Percentiles rank a stretch among this genome's conserved stretches.
phyloP scores from a whole-genome alignment of 257 asterid species.

The Avicennia marina region DNA sequence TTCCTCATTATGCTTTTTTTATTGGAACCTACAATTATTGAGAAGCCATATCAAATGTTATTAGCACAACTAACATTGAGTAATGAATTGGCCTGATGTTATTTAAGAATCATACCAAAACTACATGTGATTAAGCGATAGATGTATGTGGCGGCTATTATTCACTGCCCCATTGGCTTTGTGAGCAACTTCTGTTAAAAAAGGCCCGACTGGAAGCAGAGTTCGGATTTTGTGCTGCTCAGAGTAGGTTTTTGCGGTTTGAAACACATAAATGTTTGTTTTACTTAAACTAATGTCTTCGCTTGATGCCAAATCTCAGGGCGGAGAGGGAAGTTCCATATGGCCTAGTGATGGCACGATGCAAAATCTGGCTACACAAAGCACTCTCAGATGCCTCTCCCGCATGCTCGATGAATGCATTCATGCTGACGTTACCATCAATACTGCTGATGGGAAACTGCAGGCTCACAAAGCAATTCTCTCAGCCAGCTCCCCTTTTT shows the following conservation, averaged over 20 bases:
- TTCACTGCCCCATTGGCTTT: too few relatives aligned
- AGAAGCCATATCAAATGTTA: too few relatives aligned
- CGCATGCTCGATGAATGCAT: constrained; percentile 79
- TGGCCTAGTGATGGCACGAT: constrained; percentile 61
- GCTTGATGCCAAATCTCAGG: constrained; percentile 34
- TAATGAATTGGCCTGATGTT: too few relatives aligned
- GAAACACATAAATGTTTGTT: too few relatives aligned
- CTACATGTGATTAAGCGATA: background rate
- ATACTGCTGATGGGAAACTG: constrained; percentile 63
- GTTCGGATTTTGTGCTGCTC: too few relatives aligned
- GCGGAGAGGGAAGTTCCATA: constrained; percentile 62
- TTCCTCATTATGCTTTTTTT: background rate
- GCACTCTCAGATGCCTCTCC: constrained; percentile 65
- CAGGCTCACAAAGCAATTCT: constrained; percentile 79
- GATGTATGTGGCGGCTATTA: too few relatives aligned
- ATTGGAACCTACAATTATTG: too few relatives aligned
- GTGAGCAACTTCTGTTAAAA: too few relatives aligned
- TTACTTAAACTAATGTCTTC: too few relatives aligned
- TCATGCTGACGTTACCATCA: constrained; percentile 77
- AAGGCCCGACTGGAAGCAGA: too few relatives aligned
- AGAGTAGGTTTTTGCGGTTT: too few relatives aligned
- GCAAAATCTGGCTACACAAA: constrained; percentile 54
- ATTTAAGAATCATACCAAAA: background rate
- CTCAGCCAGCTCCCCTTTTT: constrained; percentile 84
- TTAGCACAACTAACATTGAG: too few relatives aligned